A percentile compares a stretch with the other conserved stretches of the same genome.
Conservation (phyloP, 1,284 basidiomycete species). For the Hemileia vastatrix region DNA sequence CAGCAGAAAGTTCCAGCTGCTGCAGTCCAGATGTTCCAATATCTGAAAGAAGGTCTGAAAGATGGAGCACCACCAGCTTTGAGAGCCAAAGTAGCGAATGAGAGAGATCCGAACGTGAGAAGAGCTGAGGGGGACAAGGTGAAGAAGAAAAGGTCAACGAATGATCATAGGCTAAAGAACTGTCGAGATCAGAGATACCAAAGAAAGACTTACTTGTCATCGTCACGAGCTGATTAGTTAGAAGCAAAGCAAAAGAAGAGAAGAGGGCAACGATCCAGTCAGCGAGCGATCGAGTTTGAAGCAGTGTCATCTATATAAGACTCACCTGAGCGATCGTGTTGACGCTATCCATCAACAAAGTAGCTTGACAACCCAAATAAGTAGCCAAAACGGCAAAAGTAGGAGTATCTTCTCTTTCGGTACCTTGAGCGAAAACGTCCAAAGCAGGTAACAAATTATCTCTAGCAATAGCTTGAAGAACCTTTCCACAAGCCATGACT, state of each 20-base stretch:
- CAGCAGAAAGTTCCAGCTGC: slow-evolving; percentile 35
- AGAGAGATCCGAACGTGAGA: slow-evolving; percentile 40
- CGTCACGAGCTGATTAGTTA: too few relatives aligned
- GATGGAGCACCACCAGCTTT: slow-evolving; percentile 43
- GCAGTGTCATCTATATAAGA: background rate
- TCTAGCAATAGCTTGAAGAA: slow-evolving; percentile 41
- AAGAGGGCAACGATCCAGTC: too few relatives aligned
- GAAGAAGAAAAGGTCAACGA: background rate
- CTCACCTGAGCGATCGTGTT: slow-evolving; percentile 36
- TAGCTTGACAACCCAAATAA: slow-evolving; percentile 36
- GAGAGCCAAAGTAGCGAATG: slow-evolving; percentile 40
- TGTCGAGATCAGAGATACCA: background rate
- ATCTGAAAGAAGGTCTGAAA: slow-evolving; percentile 43
- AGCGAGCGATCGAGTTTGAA: background rate
- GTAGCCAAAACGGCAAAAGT: slow-evolving; percentile 39
- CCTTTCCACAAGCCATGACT: slow-evolving; percentile 41
- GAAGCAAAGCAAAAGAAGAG: too few relatives aligned
- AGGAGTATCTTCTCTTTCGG: slow-evolving; percentile 38
- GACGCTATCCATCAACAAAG: slow-evolving; percentile 40
- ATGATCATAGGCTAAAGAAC: background rate
- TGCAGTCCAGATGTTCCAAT: slow-evolving; percentile 44
- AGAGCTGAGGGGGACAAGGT: slow-evolving; percentile 25
- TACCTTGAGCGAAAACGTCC: slow-evolving; percentile 39
- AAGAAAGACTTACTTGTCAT: too few relatives aligned
- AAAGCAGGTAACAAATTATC: slow-evolving; percentile 40